These are phyloP conservation scores for Ceratobasidium sp. DNA, from an alignment of 1,284 basidiomycete species.

Conservation along the genomic window DNA sequence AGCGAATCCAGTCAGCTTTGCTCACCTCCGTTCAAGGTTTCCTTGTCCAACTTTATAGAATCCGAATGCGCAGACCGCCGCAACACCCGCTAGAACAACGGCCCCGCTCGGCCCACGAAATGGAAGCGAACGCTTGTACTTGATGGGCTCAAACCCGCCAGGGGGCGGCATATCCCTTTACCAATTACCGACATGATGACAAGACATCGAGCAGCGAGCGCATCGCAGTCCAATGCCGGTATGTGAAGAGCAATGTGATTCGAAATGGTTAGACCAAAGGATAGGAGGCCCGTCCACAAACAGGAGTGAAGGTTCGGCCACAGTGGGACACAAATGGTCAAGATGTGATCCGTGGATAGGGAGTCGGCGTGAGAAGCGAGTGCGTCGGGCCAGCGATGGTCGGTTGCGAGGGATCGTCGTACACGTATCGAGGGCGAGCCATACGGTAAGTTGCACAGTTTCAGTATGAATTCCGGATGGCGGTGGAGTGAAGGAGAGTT, in stretches of 20 bases:
- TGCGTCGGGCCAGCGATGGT: constrained; percentile 23
- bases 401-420: constrained; percentile 11
- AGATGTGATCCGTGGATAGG: constrained; percentile 27
- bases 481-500: not conserved
- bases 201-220: not conserved
- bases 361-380: constrained; percentile 15
- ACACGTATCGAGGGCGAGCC: not conserved
- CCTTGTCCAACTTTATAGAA: constrained; percentile 93
- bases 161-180: constrained; percentile 93
- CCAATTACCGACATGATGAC: not conserved
- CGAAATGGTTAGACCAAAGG: not conserved
- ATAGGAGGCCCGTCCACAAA: constrained; percentile 13
- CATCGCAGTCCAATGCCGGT: constrained; percentile 5
- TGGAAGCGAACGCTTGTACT: constrained; percentile 97
- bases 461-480: not conserved
- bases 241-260: constrained; percentile 14
- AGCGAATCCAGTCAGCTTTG: constrained; percentile 47
- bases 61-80: constrained; percentile 88
- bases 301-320: not conserved
- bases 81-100: constrained; percentile 85
- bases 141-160: constrained; percentile 92
- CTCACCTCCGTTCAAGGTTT: constrained; percentile 92
- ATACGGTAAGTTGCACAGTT: not conserved
- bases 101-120: constrained; percentile 90
- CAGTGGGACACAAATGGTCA: constrained; percentile 23